These are phyloP conservation scores for Ganoderma lucidum DNA, from an alignment of 1,284 basidiomycete species.

Conservation along the genomic window DNA sequence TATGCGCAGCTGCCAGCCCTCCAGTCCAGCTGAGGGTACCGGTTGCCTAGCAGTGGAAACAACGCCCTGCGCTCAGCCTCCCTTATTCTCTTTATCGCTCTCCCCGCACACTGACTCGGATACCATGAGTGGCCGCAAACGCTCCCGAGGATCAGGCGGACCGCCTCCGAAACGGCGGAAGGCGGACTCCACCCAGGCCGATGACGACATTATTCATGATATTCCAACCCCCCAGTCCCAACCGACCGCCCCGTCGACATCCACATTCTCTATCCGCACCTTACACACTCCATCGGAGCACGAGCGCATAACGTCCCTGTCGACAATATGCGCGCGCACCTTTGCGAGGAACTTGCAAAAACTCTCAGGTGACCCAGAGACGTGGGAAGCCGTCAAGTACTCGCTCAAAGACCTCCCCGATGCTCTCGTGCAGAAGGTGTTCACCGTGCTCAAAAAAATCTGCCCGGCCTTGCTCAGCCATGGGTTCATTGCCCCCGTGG, in stretches of 20 bases:
- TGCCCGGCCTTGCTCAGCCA: conserved; percentile 61
- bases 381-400: conserved; percentile 49
- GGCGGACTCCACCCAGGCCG: conserved; percentile 40
- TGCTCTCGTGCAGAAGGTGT: conserved; percentile 56
- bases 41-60: background rate
- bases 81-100: background rate
- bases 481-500: conserved; percentile 63
- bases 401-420: conserved; percentile 62
- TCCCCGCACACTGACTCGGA: background rate
- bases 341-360: conserved; percentile 57
- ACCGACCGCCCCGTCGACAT: conserved; percentile 54
- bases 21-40: too few relatives aligned
- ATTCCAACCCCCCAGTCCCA: conserved; percentile 41
- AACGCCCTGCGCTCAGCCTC: background rate
- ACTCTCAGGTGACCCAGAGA: conserved; percentile 47
- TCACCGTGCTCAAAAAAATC: conserved; percentile 54
- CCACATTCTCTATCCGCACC: conserved; percentile 56
- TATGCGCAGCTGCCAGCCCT: too few relatives aligned
- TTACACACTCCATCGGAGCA: conserved; percentile 37
- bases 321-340: conserved; percentile 55
- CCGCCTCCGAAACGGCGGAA: conserved; percentile 44
- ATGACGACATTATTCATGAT: conserved; percentile 55
- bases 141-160: background rate
- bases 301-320: conserved; percentile 49
- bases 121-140: conserved; percentile 13